Evolutionary conservation across 305 asterid genomes (phyloP), one percentile per base, ranked within the genome.

Genomic region (Fraxinus sp.): DNA sequence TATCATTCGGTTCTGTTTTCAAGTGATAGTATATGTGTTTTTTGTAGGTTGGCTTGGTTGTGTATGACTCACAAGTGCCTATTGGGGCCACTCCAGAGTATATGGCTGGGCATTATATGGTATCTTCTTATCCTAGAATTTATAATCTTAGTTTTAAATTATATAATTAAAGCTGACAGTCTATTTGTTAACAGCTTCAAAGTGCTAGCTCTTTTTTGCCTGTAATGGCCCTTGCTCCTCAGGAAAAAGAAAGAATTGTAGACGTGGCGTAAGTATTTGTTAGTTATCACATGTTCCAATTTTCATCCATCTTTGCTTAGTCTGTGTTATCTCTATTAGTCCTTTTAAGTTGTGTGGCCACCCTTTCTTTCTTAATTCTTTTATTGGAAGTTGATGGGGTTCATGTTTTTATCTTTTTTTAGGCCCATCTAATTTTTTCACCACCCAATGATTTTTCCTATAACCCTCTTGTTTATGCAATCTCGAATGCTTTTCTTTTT

Each of bases 101-200:
- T 88, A 94, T 96, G 98, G 99, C 97, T 86, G 99, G 99, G 75
- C 91, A 96, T 88, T 96, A 94, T 86, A 96, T 96, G 99, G 99
- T 92, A 96, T 75, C 78, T 39, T 77, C 18, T 24, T 79, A 68
- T 85, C 76, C 81, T 79, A 76, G 52, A 74, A 6, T 79, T 81
- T 62, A 75, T 39, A 13, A 74, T 74, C 74, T 83, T 82, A 35
- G 22, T 20, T 52, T 79, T 79, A 32, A 24, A 46, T 2, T 13
- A 57, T 49, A 33, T 22, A 14, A 46, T 62, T 36, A 26, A 78
- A 77, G 73, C 85, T 84, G 76, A 86, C 37, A 24, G 11, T 26
- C 82, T 81, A 10, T 79, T 79, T 76, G 70, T 36, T 81, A 5
- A 79, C 94, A 96, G 99, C 93, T 94, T 83, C 97, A 96, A 90